phyloP scores from a whole-genome alignment of 345 rosid genomes.

The Leavenworthia alabamica region DNA sequence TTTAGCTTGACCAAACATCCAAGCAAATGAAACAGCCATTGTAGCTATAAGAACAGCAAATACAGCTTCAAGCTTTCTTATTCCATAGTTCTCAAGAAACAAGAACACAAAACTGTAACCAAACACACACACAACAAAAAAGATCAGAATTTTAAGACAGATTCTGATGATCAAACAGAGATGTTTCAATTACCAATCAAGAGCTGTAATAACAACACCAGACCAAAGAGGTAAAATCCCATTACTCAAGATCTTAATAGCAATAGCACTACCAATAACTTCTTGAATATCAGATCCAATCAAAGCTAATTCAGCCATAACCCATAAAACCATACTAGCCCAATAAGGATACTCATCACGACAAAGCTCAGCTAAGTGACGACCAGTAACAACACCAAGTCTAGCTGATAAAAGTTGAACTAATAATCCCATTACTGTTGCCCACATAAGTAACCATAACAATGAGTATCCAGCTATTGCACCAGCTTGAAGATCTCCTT shows the following conservation, averaged over 20 bases:
- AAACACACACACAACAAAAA: not conserved
- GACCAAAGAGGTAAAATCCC: constrained; percentile 79
- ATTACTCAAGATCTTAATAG: constrained; percentile 72
- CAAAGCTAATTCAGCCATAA: constrained; percentile 87
- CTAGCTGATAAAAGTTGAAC: constrained; percentile 84
- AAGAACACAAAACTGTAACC: constrained; percentile 72
- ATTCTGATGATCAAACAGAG: not conserved
- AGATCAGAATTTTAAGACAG: not conserved
- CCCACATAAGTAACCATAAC: constrained; percentile 85
- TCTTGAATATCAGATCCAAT: constrained; percentile 94
- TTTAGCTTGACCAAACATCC: constrained; percentile 94
- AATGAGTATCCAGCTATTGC: constrained; percentile 94
- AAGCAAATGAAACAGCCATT: constrained; percentile 82
- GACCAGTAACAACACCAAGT: constrained; percentile 89
- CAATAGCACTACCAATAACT: constrained; percentile 94
- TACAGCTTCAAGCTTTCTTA: constrained; percentile 84
- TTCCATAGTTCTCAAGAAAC: constrained; percentile 89
- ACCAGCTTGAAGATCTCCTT: constrained; percentile 92
- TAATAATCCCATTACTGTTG: constrained; percentile 88
- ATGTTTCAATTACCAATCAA: constrained; percentile 56
- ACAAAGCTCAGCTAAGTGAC: constrained; percentile 89
- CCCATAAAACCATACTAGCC: constrained; percentile 72
- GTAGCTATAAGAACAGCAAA: constrained; percentile 76
- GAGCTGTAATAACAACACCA: constrained; percentile 86
- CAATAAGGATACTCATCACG: constrained; percentile 84